Evolutionary conservation across 2,329 filamentous ascomycete species (phyloP), one percentile per base, ranked within the genome.

Genomic region (Colletotrichum sp.): DNA sequence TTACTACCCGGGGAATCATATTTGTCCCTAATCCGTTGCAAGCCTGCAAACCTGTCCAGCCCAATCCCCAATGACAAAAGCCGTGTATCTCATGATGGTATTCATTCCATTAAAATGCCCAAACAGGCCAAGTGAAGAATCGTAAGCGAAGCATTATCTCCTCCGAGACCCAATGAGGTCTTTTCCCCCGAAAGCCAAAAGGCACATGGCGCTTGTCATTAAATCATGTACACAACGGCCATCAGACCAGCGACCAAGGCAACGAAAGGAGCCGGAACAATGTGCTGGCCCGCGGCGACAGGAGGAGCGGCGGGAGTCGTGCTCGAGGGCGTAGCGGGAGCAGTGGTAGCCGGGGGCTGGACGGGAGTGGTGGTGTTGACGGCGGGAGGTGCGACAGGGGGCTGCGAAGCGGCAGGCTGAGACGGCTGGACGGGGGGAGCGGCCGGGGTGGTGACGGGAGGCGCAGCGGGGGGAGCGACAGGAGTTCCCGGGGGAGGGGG

Each of bases 381-480:
- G 78, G 5, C 57, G 9, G 57, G 57, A 30, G 57, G 57, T 3
- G 28, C 57, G 9, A 18, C 57, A 0, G 57, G 59, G 18, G 59
- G 59, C 16, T 52, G 43, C n/a, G 43, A 52, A 52, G 85, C 82
- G 74, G 65, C 85, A 78, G 9, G 82, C 80, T 18, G 85, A 85
- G 76, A 21, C 87, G 86, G 87, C 75, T 92, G 89, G 68, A 90
- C 83, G 64, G 21, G 52, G 9, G 74, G 74, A 36, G 63, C 70
- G 14, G 52, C 73, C 3, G 77, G 71, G 13, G 77, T 55, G n/a
- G 70, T 32, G 57, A 21, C 64, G 3, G 72, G 36, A 26, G 72
- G 68, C 14, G 68, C 36, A 4, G 65, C 57, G 4, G 72, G 36
- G 7, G 72, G 68, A 13, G 68, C 36, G 6, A 68, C 57, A 7